These are phyloP conservation scores for Sporothrix humicola DNA, from an alignment of 2,329 filamentous ascomycete genomes.

Conservation along the genomic window DNA sequence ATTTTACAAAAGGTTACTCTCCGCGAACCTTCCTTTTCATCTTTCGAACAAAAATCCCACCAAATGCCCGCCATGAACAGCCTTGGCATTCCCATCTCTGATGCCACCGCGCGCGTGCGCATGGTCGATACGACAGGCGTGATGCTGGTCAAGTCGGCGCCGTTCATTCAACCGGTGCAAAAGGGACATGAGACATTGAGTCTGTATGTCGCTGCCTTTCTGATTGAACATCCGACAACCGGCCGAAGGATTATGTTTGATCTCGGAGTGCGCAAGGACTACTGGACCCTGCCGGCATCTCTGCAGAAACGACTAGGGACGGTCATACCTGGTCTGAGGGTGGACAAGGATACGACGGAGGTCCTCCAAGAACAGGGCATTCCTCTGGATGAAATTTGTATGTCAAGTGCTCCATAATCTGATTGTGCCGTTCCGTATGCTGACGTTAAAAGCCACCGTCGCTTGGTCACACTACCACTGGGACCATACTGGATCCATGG, in stretches of 20 bases:
- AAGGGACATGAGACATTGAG: not conserved
- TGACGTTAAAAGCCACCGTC: not conserved
- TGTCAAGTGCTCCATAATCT: not conserved
- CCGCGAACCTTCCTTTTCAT: not conserved
- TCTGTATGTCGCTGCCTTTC: not conserved
- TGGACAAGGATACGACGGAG: constrained; percentile 3
- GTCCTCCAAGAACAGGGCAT: not conserved
- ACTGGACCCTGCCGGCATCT: not conserved
- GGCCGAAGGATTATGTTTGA: not conserved
- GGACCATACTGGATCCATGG: not conserved
- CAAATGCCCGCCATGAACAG: not conserved
- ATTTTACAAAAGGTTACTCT: too few species aligned
- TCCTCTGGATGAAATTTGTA: not conserved
- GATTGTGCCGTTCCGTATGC: too few species aligned
- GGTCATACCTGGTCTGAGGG: not conserved
- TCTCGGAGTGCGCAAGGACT: not conserved
- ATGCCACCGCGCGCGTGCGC: not conserved
- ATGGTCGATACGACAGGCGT: constrained; percentile 8
- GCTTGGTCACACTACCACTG: not conserved
- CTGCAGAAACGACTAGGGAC: not conserved
- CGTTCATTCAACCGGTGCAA: not conserved
- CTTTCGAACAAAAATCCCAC: not conserved
- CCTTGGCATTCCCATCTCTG: not conserved
- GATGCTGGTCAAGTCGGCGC: constrained; percentile 3
- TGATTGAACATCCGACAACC: not conserved